Percentiles rank a stretch among this genome's conserved stretches.
Evolutionary conservation across 768 basidiomycete species (phyloP).

Genomic region (Stropharia rugosoannulata): DNA sequence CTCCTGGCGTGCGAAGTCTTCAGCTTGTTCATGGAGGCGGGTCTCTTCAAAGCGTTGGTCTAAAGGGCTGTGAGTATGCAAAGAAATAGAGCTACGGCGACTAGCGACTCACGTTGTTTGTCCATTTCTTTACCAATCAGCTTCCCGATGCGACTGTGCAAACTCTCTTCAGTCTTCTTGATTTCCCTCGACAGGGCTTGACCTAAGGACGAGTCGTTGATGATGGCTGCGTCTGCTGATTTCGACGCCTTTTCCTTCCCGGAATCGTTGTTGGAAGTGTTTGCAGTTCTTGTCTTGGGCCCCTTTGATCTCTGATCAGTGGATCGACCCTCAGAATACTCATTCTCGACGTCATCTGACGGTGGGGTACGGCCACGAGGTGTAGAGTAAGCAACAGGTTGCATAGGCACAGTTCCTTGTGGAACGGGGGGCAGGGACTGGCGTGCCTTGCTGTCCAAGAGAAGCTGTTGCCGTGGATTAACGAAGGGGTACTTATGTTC

Average conservation of each 20-base stretch:
- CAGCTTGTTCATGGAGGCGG: conserved; percentile 72
- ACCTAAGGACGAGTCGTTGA: conserved; percentile 56
- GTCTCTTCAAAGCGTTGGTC: conserved; percentile 86
- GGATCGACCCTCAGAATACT: conserved; percentile 59
- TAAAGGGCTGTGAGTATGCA: conserved; percentile 25
- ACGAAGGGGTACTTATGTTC: conserved; percentile 63
- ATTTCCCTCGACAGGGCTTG: conserved; percentile 73
- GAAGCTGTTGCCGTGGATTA: conserved; percentile 19
- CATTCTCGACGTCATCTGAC: conserved; percentile 72
- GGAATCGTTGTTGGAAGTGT: conserved; percentile 34
- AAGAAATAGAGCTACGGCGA: conserved; percentile 10
- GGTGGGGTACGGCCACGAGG: conserved; percentile 64
- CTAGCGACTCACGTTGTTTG: conserved; percentile 68
- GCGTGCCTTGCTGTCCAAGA: conserved; percentile 22
- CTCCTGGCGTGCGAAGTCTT: conserved; percentile 84
- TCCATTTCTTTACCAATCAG: conserved; percentile 86
- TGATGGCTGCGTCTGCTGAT: conserved; percentile 31
- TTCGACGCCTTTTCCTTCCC: conserved; percentile 32
- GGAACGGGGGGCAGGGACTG: conserved; percentile 22
- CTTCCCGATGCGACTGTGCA: conserved; percentile 75
- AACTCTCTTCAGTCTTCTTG: conserved; percentile 76
- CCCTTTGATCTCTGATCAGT: conserved; percentile 42
- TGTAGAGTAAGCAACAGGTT: conserved; percentile 26
- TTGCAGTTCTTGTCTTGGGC: conserved; percentile 62
- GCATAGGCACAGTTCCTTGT: conserved; percentile 17